These are phyloP conservation scores for Penicillium cosmopolitanum DNA, from an alignment of 495 filamentous ascomycete genomes.

Conservation along the genomic window DNA sequence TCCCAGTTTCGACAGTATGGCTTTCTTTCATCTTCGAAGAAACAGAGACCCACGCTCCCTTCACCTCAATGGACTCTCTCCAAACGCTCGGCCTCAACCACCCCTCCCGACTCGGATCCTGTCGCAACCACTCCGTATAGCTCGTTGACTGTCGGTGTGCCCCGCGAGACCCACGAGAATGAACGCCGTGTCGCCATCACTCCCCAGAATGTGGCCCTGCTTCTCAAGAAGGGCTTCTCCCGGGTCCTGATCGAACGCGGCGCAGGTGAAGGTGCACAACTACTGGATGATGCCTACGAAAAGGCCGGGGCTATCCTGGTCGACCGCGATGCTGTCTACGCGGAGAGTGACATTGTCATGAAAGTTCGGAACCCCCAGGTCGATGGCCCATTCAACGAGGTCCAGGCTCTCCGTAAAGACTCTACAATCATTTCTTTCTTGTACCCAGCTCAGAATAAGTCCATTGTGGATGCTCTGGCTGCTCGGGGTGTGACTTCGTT, in stretches of 20 bases:
- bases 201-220: slow-evolving; percentile 73
- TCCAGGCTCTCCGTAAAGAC: slow-evolving; percentile 61
- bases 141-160: slow-evolving; percentile 69
- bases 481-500: slow-evolving; percentile 66
- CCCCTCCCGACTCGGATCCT: slow-evolving; percentile 43
- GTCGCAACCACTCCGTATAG: slow-evolving; percentile 68
- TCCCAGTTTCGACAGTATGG: slow-evolving; percentile 20
- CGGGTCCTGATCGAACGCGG: slow-evolving; percentile 74
- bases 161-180: slow-evolving; percentile 68
- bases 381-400: slow-evolving; percentile 56
- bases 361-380: slow-evolving; percentile 74
- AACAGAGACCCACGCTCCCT: slow-evolving; percentile 9
- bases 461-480: slow-evolving; percentile 68
- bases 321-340: slow-evolving; percentile 64
- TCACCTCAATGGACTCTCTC: slow-evolving; percentile 23
- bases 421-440: slow-evolving; percentile 75
- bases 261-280: slow-evolving; percentile 73
- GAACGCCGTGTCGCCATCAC: slow-evolving; percentile 81
- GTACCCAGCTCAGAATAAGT: slow-evolving; percentile 72
- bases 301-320: slow-evolving; percentile 72
- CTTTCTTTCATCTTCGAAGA: slow-evolving; percentile 13
- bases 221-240: slow-evolving; percentile 78
- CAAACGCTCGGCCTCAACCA: slow-evolving; percentile 31
- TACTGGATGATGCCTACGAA: slow-evolving; percentile 71
- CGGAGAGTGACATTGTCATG: slow-evolving; percentile 71